Percentiles rank a stretch among this genome's conserved stretches.
These are phyloP conservation scores for Sphaerulina vaccinii DNA, from an alignment of 2,329 filamentous ascomycete genomes.

Conservation along the genomic window DNA sequence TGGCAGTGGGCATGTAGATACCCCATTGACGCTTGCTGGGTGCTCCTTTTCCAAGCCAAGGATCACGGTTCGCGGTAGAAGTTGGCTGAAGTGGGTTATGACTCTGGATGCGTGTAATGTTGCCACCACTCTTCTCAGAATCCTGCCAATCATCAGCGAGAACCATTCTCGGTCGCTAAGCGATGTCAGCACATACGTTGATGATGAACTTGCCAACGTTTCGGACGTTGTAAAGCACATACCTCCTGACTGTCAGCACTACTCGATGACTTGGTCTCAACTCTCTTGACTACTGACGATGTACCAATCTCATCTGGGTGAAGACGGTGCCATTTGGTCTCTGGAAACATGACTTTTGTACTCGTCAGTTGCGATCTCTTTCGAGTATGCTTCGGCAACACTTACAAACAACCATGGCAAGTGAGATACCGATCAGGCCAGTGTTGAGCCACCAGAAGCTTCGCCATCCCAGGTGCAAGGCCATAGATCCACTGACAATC, in stretches of 20 bases:
- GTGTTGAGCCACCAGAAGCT: constrained; percentile 68
- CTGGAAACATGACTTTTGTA: constrained; percentile 55
- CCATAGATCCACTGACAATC: constrained; percentile 62
- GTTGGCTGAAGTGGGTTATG: constrained; percentile 6
- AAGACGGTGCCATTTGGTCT: constrained; percentile 59
- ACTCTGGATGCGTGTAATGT: constrained; percentile 27
- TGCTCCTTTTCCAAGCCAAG: constrained; percentile 55
- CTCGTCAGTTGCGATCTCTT: background rate
- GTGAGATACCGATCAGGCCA: constrained; percentile 51
- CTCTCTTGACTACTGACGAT: constrained; percentile 18
- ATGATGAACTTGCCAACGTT: background rate
- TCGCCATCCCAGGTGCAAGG: constrained; percentile 57
- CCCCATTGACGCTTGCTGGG: constrained; percentile 58
- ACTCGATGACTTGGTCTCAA: constrained; percentile 11
- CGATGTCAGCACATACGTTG: background rate
- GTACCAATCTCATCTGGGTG: constrained; percentile 35
- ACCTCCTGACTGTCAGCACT: constrained; percentile 15
- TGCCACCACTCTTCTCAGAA: constrained; percentile 26
- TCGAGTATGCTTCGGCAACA: background rate
- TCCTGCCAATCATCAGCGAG: constrained; percentile 23
- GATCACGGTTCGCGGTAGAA: constrained; percentile 42
- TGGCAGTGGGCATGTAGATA: constrained; percentile 51
- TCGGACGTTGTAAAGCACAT: constrained; percentile 1
- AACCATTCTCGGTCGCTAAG: constrained; percentile 19
- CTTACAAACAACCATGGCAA: constrained; percentile 51